Evolutionary conservation across 163 green algal species (phyloP), one percentile per base, ranked within the genome.

Genomic region (Chloromonas sp.): DNA sequence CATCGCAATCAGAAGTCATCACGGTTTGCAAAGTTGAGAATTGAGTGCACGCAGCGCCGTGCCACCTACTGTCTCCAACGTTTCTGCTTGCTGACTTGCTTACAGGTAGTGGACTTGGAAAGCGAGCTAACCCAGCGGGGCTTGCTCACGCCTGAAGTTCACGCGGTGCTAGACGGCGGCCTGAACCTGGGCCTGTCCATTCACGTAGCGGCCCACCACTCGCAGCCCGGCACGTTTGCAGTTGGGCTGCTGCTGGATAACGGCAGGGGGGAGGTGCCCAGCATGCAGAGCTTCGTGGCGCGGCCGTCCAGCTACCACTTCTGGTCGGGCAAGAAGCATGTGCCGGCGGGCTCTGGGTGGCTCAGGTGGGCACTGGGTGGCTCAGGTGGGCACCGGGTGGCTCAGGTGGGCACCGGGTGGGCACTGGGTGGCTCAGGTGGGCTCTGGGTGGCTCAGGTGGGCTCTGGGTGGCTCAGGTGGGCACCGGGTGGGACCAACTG

Each of bases 41-140:
- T 36, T 36, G 36, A 36, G 36, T 36, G 36, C 36, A 36, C 36
- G 36, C 36, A 36, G 36, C 36, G 36, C 36, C 36, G 36, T 36
- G 36, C 36, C 36, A 36, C 36, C 36, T 36, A 36, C 36, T 36
- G 36, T 36, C 36, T 36, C 36, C 36, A 36, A 36, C 36, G 36
- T 36, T 36, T 36, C 36, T 36, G 36, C 36, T 36, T 36, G 36
- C 36, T 36, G 36, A 36, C 36, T 36, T 36, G 36, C 60, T 11
- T 74, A 0, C 88, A 91, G 88, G 88, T 91, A 13, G 79, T 91
- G 3, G 88, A 91, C 66, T 71, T 91, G 61, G 1, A 84, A 1
- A 82, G 85, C 81, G 88, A 91, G 86, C 82, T 91, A 2, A 70
- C 61, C 58, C 1, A 15, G 8, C 84, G 88, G 13, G 88, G 88